Conservation (phyloP, 2,329 filamentous ascomycete genomes). For the Fonsecaea pedrosoi region DNA sequence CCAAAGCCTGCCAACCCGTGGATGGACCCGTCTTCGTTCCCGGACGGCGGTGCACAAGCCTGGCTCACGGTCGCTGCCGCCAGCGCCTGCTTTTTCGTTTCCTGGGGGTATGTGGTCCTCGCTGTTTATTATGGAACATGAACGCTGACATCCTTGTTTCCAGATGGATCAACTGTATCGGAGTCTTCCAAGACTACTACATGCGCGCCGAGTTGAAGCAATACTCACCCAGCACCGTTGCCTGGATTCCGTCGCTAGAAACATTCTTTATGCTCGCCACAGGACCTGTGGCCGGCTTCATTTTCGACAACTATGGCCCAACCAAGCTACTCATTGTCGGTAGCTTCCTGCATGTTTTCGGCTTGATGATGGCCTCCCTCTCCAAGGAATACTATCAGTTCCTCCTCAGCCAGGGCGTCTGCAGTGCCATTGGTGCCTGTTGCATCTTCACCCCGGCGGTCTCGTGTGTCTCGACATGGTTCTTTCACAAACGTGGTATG, state of each 20-base stretch:
- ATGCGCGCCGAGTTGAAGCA: conserved; percentile 55
- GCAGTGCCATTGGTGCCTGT: conserved; percentile 58
- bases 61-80: conserved; percentile 64
- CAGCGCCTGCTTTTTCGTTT: conserved; percentile 56
- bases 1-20: conserved; percentile 33
- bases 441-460: conserved; percentile 57
- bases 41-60: conserved; percentile 64
- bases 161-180: conserved; percentile 49
- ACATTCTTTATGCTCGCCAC: conserved; percentile 45
- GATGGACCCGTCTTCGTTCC: conserved; percentile 59
- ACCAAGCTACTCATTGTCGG: conserved; percentile 60
- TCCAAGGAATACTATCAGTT: conserved; percentile 64
- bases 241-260: conserved; percentile 68
- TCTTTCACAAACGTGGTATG: conserved; percentile 58
- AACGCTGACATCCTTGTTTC: conserved; percentile 25
- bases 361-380: conserved; percentile 65
- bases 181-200: conserved; percentile 67
- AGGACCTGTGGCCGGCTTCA: conserved; percentile 67
- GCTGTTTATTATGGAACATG: not conserved
- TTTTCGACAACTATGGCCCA: conserved; percentile 70
- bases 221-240: conserved; percentile 62
- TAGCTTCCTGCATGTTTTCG: conserved; percentile 62
- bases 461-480: conserved; percentile 58
- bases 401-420: conserved; percentile 62
- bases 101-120: conserved; percentile 60